Percentiles rank a stretch among this genome's conserved stretches.
Evolutionary conservation across 179 eudicot genomes (phyloP).

Genomic region (Beta macrorhiza): DNA sequence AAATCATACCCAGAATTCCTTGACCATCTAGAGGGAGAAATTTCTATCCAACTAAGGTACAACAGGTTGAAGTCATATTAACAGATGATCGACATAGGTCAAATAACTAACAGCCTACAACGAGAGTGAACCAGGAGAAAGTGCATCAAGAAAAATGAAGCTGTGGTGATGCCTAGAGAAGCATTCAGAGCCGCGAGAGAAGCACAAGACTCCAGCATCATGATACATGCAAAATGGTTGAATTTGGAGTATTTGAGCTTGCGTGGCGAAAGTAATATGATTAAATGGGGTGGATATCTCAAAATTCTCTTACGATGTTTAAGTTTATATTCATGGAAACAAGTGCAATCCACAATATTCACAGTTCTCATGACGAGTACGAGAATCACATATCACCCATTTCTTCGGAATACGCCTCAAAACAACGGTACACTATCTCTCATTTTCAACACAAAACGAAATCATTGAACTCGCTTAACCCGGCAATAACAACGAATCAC

Average conservation of each 20-base stretch:
- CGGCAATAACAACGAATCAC: not conserved
- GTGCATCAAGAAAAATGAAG: not conserved
- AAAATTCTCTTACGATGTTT: too few species aligned
- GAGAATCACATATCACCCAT: too few species aligned
- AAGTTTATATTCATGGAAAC: not conserved
- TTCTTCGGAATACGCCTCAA: too few species aligned
- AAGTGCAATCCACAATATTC: not conserved
- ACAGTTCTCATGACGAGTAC: not conserved
- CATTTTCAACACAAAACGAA: not conserved
- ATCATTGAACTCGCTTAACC: not conserved
- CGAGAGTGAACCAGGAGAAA: not conserved
- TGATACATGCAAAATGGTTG: not conserved
- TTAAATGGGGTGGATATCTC: not conserved
- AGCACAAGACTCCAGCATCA: not conserved
- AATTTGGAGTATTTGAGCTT: not conserved
- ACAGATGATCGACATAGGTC: not conserved
- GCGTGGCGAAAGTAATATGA: not conserved
- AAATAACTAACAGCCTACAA: not conserved
- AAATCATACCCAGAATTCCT: not conserved
- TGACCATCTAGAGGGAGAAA: not conserved
- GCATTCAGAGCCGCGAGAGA: not conserved
- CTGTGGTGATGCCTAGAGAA: not conserved
- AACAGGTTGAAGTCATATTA: not conserved
- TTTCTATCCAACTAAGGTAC: not conserved
- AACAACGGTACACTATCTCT: not conserved